Conservation (phyloP, 768 basidiomycete species). For the Suillus lakei region DNA sequence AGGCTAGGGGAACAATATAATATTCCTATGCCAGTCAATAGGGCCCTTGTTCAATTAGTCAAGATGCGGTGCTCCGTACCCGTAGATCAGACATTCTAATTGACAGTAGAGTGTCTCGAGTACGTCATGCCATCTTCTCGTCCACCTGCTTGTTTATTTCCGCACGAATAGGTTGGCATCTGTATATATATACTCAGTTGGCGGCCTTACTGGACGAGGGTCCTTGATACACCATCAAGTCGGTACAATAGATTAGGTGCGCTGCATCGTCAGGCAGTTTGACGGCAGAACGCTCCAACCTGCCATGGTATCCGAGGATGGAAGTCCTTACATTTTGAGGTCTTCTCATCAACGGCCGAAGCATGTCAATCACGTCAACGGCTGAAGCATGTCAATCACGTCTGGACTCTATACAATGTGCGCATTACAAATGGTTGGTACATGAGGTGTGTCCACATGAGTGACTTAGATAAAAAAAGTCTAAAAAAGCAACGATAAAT, state of each 20-base stretch:
- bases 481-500: constrained; percentile 6
- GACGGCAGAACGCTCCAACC: not conserved
- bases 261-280: not conserved
- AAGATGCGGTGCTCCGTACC: constrained; percentile 62
- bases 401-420: not conserved
- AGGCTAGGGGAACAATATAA: constrained; percentile 60
- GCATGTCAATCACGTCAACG: not conserved
- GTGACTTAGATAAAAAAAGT: not conserved
- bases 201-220: not conserved
- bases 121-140: not conserved
- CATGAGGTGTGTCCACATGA: constrained; percentile 2
- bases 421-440: not conserved
- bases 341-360: not conserved
- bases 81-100: constrained; percentile 46
- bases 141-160: not conserved
- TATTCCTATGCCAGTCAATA: constrained; percentile 62
- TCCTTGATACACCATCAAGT: not conserved
- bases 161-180: not conserved
- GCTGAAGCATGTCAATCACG: not conserved
- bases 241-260: not conserved
- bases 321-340: not conserved
- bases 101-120: not conserved
- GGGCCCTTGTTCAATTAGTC: constrained; percentile 60
- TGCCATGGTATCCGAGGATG: not conserved
- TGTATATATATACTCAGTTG: not conserved